phyloP scores from a whole-genome alignment of 495 filamentous ascomycete genomes.

The Chaetomium cochliodes region DNA sequence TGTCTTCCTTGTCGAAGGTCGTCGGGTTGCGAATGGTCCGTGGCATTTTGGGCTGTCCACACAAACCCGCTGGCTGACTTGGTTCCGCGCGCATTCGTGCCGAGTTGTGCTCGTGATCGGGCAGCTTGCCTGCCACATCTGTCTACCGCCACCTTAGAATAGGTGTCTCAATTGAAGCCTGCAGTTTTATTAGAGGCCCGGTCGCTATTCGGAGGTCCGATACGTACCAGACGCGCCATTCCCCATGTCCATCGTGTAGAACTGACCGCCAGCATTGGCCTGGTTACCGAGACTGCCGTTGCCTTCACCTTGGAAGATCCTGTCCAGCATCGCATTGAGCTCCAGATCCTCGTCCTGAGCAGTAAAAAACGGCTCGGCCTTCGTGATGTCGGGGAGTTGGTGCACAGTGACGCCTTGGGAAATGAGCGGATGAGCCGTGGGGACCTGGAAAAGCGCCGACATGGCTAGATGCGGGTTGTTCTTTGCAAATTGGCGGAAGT shows the following conservation, averaged over 20 bases:
- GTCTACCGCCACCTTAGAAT: background rate
- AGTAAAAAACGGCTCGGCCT: background rate
- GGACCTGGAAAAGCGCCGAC: constrained; percentile 22
- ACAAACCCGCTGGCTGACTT: background rate
- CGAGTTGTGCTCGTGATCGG: background rate
- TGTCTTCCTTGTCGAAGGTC: background rate
- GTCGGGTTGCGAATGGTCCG: background rate
- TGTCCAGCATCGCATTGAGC: constrained; percentile 19
- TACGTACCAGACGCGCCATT: constrained; percentile 12
- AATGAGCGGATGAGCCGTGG: constrained; percentile 12
- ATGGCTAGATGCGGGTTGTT: constrained; percentile 17
- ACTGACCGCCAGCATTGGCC: background rate
- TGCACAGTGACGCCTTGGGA: constrained; percentile 16
- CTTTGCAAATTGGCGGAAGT: constrained; percentile 17
- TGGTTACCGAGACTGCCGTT: background rate
- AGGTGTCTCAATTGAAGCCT: constrained; percentile 13
- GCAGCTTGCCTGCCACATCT: background rate
- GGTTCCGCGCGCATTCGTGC: background rate
- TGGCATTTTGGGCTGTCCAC: background rate
- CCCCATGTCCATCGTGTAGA: constrained; percentile 9
- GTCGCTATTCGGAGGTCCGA: background rate
- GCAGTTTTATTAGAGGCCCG: background rate
- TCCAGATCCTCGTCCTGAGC: constrained; percentile 14
- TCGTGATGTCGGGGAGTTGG: background rate
- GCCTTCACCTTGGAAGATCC: constrained; percentile 7